These are phyloP conservation scores for Mucor piriformis DNA, from an alignment of 371 early-diverging fungal genomes.

Conservation along the genomic window DNA sequence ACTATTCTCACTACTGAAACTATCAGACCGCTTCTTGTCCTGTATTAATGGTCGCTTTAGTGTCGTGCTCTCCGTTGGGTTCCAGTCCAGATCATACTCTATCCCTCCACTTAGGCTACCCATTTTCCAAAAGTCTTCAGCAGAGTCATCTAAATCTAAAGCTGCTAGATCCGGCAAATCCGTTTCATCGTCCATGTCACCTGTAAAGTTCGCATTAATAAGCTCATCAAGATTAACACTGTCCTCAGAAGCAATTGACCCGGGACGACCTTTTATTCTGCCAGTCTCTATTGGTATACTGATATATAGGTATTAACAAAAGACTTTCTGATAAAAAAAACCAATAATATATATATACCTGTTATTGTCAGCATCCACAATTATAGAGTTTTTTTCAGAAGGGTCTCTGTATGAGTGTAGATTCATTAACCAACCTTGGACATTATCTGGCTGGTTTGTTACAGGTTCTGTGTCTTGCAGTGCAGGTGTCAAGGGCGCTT, in stretches of 20 bases:
- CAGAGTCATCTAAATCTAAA: conserved; percentile 35
- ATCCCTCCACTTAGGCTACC: conserved; percentile 11
- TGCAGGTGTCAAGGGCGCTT: neutral
- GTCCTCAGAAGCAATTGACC: conserved; percentile 33
- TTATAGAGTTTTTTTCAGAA: conserved; percentile 1
- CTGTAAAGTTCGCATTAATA: conserved; percentile 35
- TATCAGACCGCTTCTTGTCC: conserved; percentile 32
- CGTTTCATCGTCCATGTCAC: conserved; percentile 36
- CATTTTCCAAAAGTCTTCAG: conserved; percentile 37
- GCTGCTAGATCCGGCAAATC: conserved; percentile 30
- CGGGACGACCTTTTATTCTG: conserved; percentile 23
- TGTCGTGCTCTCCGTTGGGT: neutral
- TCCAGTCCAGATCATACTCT: neutral
- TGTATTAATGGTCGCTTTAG: neutral
- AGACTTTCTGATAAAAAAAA: neutral
- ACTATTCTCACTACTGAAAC: conserved; percentile 52
- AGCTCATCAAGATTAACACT: conserved; percentile 38
- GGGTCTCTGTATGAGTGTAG: conserved; percentile 19
- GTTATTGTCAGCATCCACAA: conserved; percentile 34
- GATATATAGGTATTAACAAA: no score
- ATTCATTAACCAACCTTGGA: conserved; percentile 33
- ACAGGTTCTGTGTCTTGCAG: neutral
- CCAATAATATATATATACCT: conserved; percentile 13
- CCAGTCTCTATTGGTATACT: conserved; percentile 25
- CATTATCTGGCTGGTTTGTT: conserved; percentile 19